Evolutionary conservation across 371 early-diverging fungal genomes (phyloP).

Genomic region (Agmasoma carcini): DNA sequence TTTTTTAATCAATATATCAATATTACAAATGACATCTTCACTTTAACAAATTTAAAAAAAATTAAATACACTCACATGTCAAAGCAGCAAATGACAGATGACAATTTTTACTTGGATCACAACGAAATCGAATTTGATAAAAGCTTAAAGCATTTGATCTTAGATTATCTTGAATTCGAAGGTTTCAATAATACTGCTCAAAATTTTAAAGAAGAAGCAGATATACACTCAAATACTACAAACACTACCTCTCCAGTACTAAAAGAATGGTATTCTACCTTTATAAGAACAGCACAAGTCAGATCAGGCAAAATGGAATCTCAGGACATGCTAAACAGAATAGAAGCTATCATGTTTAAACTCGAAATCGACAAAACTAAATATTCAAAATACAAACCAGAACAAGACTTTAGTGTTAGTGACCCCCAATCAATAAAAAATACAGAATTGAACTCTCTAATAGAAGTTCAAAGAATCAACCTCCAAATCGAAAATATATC

Average conservation of each 20-base stretch:
- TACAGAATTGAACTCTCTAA: not conserved
- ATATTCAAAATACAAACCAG: slow-evolving; percentile 27
- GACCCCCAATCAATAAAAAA: not conserved
- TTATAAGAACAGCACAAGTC: slow-evolving; percentile 50
- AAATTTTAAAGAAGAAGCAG: slow-evolving; percentile 42
- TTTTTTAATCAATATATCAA: no score
- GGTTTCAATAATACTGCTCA: slow-evolving; percentile 44
- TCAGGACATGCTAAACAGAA: slow-evolving; percentile 19
- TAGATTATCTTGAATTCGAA: slow-evolving; percentile 50
- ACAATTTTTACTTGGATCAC: no score
- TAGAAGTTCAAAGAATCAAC: not conserved
- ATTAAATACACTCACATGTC: no score
- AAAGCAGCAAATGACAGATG: no score
- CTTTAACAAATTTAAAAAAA: no score
- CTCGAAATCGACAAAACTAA: slow-evolving; percentile 48
- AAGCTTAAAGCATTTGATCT: slow-evolving; percentile 39
- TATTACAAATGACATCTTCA: no score
- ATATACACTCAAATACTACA: slow-evolving; percentile 29
- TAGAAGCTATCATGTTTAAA: slow-evolving; percentile 48
- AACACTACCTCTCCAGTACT: slow-evolving; percentile 36
- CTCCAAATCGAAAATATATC: not conserved
- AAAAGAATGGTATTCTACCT: slow-evolving; percentile 50
- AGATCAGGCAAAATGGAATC: slow-evolving; percentile 33
- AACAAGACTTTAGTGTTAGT: no score
- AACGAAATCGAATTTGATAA: no score